Conservation (phyloP, 2,329 filamentous ascomycete genomes). For the Cryphonectria parasitica region DNA sequence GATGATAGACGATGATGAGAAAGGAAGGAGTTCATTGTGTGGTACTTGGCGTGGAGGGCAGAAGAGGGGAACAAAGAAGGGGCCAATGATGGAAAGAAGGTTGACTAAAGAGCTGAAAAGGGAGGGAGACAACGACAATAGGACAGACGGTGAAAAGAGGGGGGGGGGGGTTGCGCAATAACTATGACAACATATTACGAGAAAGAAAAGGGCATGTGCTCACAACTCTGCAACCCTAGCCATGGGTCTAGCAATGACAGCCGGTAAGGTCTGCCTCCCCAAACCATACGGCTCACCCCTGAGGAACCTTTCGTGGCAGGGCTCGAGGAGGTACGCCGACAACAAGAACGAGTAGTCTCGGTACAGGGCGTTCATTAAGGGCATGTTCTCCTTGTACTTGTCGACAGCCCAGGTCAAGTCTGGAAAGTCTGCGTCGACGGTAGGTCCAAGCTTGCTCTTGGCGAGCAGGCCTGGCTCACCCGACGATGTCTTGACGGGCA, state of each 20-base stretch:
- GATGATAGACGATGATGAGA: not conserved
- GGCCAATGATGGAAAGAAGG: not conserved
- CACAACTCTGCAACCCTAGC: slow-evolving; percentile 84
- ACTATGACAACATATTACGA: not conserved
- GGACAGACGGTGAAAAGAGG: no score
- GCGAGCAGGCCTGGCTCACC: slow-evolving; percentile 80
- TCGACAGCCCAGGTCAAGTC: slow-evolving; percentile 77
- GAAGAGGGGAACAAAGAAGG: not conserved
- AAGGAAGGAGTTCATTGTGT: not conserved
- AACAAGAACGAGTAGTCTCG: slow-evolving; percentile 91
- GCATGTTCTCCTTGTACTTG: slow-evolving; percentile 72
- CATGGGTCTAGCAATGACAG: slow-evolving; percentile 78
- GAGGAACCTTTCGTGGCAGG: slow-evolving; percentile 77
- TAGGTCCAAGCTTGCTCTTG: slow-evolving; percentile 71
- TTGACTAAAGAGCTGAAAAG: not conserved
- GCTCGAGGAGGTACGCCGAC: slow-evolving; percentile 87
- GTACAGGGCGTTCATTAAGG: slow-evolving; percentile 83
- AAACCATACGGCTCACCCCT: slow-evolving; percentile 78
- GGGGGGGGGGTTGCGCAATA: not conserved
- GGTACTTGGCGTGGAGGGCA: not conserved
- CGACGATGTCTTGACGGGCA: slow-evolving; percentile 77
- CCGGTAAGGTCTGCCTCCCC: slow-evolving; percentile 73
- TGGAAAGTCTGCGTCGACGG: slow-evolving; percentile 74
- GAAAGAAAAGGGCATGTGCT: slow-evolving; percentile 44
- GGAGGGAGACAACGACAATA: not conserved